Base-by-base conservation (phyloP, 139 green algal genomes). In the Auxenochlorella pyrenoidosa region DNA sequence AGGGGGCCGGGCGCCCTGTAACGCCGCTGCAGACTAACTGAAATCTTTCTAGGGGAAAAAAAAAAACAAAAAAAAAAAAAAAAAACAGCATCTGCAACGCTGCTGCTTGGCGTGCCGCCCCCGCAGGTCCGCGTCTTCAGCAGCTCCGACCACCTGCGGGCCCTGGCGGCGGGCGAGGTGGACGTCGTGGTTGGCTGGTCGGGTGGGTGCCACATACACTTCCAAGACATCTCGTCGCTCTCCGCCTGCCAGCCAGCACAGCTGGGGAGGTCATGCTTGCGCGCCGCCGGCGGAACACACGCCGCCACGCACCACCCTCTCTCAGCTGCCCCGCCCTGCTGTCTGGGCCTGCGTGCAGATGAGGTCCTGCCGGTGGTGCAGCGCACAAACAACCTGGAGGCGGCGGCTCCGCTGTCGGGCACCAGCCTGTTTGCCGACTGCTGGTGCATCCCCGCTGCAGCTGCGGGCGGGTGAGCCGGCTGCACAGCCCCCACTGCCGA, bases 151-250 rank as follows among this genome's bases (percentile, higher is more conserved):
- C 93, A 96, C 70, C 79, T 93, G 34, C 86, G 92, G 8, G 95
- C 96, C 30, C 88, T 98, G 41, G 40, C 73, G 12, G 91, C 91
- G 36, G 91, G 91, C n/a, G 96, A 98, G 75, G 94, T 95, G 28
- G 95, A 91, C 87, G 96, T 93, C 0, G 89, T 94, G 8, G 95
- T 99, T 2, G 95, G 95, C 38, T 93, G 84, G 47, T 92, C 81
- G 1, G 83, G 87, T 75, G 86, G 79, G 38, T 93, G 13, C 47
- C 47, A 63, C 54, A 24, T 24, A 4, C 18, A 22, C 68, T 38
- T 16, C n/a, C 19, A 26, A 75, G 3, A 19, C n/a, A 2, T 41
- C 4, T 30, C n/a, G n/a, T 24, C 68, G 5, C 18, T 32, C 63
- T 22, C 63, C 26, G 21, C 24, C 63, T 71, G 63, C 13, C 26